phyloP scores from a whole-genome alignment of 2,329 filamentous ascomycete species.

The Septoria linicola region DNA sequence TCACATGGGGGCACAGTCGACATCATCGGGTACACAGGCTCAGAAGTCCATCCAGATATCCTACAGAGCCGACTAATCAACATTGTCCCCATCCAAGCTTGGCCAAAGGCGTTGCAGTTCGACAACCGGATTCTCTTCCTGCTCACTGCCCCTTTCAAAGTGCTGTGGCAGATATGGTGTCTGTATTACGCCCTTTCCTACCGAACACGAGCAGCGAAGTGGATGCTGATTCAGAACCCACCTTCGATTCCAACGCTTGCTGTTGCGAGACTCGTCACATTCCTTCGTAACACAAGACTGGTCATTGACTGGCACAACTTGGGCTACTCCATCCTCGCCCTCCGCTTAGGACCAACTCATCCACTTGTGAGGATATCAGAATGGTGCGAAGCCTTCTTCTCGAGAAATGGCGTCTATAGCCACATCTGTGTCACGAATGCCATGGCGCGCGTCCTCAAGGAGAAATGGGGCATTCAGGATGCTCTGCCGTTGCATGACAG shows the following conservation, averaged over 20 bases:
- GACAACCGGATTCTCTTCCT: constrained; percentile 73
- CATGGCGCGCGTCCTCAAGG: constrained; percentile 73
- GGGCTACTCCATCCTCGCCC: constrained; percentile 84
- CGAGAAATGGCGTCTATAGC: constrained; percentile 57
- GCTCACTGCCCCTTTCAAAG: constrained; percentile 77
- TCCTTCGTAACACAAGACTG: constrained; percentile 74
- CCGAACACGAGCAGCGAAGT: constrained; percentile 68
- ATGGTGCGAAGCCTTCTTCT: constrained; percentile 73
- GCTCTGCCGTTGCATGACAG: constrained; percentile 78
- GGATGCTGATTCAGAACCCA: constrained; percentile 90
- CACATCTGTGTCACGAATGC: constrained; percentile 88
- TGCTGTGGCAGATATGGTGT: constrained; percentile 74
- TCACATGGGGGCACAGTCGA: constrained; percentile 77
- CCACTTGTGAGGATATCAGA: constrained; percentile 75
- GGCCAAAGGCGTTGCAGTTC: constrained; percentile 65
- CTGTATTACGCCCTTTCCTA: constrained; percentile 74
- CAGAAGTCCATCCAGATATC: constrained; percentile 76
- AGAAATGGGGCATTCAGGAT: constrained; percentile 61
- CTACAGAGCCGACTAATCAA: constrained; percentile 65
- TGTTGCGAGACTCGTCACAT: constrained; percentile 69
- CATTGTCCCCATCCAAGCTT: constrained; percentile 67
- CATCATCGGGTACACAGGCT: constrained; percentile 86
- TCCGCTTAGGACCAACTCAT: constrained; percentile 63
- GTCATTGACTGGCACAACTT: constrained; percentile 99
- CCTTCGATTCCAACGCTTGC: constrained; percentile 89